phyloP scores from a whole-genome alignment of 1,284 basidiomycete species.

The Cryptococcus sp. region DNA sequence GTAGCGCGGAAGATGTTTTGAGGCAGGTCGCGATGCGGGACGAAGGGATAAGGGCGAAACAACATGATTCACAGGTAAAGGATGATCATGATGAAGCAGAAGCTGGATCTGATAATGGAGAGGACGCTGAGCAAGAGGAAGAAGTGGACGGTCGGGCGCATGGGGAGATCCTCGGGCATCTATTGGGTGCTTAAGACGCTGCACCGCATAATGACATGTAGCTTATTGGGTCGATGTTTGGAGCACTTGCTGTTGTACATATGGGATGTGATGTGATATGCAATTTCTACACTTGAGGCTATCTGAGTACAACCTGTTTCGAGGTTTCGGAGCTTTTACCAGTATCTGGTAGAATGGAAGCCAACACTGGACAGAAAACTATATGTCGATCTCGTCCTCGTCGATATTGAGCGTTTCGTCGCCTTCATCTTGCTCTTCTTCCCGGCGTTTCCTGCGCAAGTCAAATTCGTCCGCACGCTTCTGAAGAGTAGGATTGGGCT shows the following conservation, averaged over 20 bases:
- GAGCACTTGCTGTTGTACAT: too few relatives aligned
- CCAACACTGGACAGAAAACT: too few relatives aligned
- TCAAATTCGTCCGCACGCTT: conserved; percentile 18
- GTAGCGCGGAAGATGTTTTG: conserved; percentile 12
- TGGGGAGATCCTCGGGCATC: neutral
- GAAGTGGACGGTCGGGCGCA: neutral
- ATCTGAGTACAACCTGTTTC: too few relatives aligned
- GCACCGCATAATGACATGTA: too few relatives aligned
- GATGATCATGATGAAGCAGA: neutral
- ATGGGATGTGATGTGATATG: too few relatives aligned
- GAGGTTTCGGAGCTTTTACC: too few relatives aligned
- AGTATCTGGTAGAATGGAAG: too few relatives aligned
- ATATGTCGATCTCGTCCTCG: conserved; percentile 4
- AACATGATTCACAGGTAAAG: neutral
- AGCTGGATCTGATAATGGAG: neutral
- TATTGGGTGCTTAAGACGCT: neutral
- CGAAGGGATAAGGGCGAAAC: neutral
- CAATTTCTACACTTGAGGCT: too few relatives aligned
- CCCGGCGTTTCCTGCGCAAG: conserved; percentile 6
- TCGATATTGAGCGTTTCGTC: conserved; percentile 13
- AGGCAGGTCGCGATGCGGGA: conserved; percentile 12
- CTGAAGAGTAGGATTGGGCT: conserved; percentile 18
- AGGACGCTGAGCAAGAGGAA: neutral
- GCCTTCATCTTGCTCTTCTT: conserved; percentile 14
- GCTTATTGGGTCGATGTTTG: too few relatives aligned